These are phyloP conservation scores for Pseudogymnoascus sp. DNA, from an alignment of 2,329 filamentous ascomycete species.

Conservation along the genomic window DNA sequence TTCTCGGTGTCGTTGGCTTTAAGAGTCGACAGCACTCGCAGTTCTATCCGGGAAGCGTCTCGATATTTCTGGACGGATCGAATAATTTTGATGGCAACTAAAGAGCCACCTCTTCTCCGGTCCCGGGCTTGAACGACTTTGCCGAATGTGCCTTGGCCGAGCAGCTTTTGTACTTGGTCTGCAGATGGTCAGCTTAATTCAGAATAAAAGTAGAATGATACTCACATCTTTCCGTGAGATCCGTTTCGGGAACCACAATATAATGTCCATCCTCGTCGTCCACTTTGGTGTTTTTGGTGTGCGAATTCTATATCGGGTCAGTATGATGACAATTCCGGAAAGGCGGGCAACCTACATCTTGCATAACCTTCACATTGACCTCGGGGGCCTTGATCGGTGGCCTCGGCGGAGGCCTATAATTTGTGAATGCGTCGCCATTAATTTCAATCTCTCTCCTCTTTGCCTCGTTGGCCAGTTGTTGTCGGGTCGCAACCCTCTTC, in stretches of 20 bases:
- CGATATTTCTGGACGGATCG: conserved; percentile 97
- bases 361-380: conserved; percentile 54
- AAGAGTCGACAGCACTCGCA: conserved; percentile 84
- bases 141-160: conserved; percentile 95
- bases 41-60: conserved; percentile 88
- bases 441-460: conserved; percentile 68
- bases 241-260: conserved; percentile 78
- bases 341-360: conserved; percentile 45
- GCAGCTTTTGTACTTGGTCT: conserved; percentile 83
- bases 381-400: conserved; percentile 86
- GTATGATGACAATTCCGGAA: background rate
- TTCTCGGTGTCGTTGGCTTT: conserved; percentile 87
- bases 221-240: conserved; percentile 84
- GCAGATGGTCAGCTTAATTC: conserved; percentile 20
- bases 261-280: conserved; percentile 98
- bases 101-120: conserved; percentile 60
- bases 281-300: conserved; percentile 59
- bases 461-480: conserved; percentile 73
- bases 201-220: conserved; percentile 19
- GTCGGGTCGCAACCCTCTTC: conserved; percentile 68
- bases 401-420: conserved; percentile 78
- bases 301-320: conserved; percentile 27
- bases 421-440: conserved; percentile 61
- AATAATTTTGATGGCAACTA: conserved; percentile 94
- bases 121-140: conserved; percentile 95